A percentile compares a stretch with the other conserved stretches of the same genome.
Evolutionary conservation across 176 grass and related monocot species (phyloP).

Genomic region (Triticum dicoccoides): DNA sequence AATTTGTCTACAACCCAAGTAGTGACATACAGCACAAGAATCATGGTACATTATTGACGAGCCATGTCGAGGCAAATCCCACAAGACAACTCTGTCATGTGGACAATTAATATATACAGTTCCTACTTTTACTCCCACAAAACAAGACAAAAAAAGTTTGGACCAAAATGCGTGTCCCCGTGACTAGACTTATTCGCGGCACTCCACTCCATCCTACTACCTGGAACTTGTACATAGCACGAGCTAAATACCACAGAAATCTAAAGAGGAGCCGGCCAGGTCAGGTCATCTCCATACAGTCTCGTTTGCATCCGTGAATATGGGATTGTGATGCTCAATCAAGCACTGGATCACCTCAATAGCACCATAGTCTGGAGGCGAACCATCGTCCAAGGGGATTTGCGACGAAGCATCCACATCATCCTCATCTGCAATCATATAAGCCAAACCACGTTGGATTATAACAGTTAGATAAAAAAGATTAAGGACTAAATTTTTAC

Average conservation of each 20-base stretch:
- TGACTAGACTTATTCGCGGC: conserved; percentile 2
- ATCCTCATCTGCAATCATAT: conserved; percentile 68
- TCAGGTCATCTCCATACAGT: conserved; percentile 71
- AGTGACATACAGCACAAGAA: conserved; percentile 11
- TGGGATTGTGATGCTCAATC: conserved; percentile 91
- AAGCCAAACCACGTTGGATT: not conserved
- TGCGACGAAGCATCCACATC: conserved; percentile 74
- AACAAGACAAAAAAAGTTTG: conserved; percentile 38
- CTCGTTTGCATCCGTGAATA: conserved; percentile 86
- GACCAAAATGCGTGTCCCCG: conserved; percentile 29
- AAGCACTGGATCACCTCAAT: conserved; percentile 95
- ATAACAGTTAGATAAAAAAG: not conserved
- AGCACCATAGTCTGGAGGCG: conserved; percentile 75
- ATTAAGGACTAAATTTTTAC: not conserved
- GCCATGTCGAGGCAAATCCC: not conserved
- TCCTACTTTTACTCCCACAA: conserved; percentile 28
- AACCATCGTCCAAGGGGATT: conserved; percentile 83
- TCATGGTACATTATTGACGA: conserved; percentile 25
- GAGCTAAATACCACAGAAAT: conserved; percentile 34
- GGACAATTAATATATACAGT: conserved; percentile 42
- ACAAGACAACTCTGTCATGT: not conserved
- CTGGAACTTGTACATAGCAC: conserved; percentile 48
- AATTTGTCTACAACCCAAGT: conserved; percentile 7
- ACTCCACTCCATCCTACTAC: conserved; percentile 38
- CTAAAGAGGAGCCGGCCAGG: not conserved